Evolutionary conservation across 2,329 filamentous ascomycete genomes (phyloP).

Genomic region (Diaporthe velutina): DNA sequence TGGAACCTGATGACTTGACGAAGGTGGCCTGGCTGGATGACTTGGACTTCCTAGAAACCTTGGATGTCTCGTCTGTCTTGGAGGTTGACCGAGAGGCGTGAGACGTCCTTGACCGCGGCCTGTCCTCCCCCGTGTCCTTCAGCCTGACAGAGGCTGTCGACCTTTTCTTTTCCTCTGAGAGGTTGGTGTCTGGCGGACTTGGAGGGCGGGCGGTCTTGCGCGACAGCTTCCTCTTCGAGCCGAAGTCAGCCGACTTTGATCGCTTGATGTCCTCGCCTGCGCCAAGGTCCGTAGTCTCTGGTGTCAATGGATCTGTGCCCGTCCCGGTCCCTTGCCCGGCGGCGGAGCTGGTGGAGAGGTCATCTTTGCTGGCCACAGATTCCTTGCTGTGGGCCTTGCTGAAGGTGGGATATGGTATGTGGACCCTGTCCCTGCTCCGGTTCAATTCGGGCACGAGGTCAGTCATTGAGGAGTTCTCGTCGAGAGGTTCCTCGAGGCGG

Average conservation of each 20-base stretch:
- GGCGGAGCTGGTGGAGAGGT: slow-evolving; percentile 53
- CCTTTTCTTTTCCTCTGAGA: slow-evolving; percentile 61
- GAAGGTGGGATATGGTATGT: slow-evolving; percentile 82
- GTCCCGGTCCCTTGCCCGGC: slow-evolving; percentile 56
- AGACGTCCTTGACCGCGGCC: slow-evolving; percentile 54
- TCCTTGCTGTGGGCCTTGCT: slow-evolving; percentile 95
- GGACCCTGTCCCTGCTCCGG: slow-evolving; percentile 59
- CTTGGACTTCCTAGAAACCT: slow-evolving; percentile 66
- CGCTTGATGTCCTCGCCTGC: slow-evolving; percentile 60
- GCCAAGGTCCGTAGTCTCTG: slow-evolving; percentile 79
- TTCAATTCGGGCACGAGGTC: slow-evolving; percentile 64
- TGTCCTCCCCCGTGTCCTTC: slow-evolving; percentile 49
- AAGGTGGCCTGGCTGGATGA: slow-evolving; percentile 71
- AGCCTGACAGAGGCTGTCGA: slow-evolving; percentile 47
- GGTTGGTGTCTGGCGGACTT: slow-evolving; percentile 74
- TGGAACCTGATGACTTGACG: slow-evolving; percentile 53
- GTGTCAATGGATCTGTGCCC: slow-evolving; percentile 71
- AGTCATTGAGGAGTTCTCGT: slow-evolving; percentile 54
- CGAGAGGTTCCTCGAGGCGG: slow-evolving; percentile 39
- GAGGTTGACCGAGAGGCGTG: slow-evolving; percentile 52
- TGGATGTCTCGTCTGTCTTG: slow-evolving; percentile 63
- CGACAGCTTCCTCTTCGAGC: slow-evolving; percentile 49
- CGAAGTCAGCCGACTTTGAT: slow-evolving; percentile 62
- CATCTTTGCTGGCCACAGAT: slow-evolving; percentile 75
- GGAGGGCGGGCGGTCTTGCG: slow-evolving; percentile 66